Evolutionary conservation across 345 rosid species (phyloP), one percentile per base, ranked within the genome.

Genomic region (Nasturtium officinale): DNA sequence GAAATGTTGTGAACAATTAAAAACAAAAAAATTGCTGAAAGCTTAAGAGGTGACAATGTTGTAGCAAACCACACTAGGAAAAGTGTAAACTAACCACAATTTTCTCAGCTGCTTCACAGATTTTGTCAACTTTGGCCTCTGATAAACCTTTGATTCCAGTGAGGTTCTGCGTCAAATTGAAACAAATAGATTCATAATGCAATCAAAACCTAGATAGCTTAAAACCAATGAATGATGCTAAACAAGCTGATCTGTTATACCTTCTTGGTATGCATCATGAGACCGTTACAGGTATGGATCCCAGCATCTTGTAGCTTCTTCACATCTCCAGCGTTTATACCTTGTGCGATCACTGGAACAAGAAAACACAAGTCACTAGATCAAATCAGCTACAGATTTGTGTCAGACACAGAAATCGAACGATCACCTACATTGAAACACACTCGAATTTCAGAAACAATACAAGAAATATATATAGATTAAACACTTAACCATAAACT

Each of bases 221-320:
- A 37, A 30, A 61, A 11, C 16, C 37, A 50, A 61, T 15, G 52
- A 37, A 23, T 2, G 26, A 80, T 16, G 21, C 17, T 37, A 23
- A 56, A 38, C 15, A 55, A 61, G 43, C 30, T 54, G 21, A 15
- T 26, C 23, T 37, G 37, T 61, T 16, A 42, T 66, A 87, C 95
- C 96, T 94, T 91, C 85, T 87, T 91, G 26, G 98, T 94, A 71
- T 89, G 95, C 98, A 91, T 94, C 97, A 91, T 89, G 81, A 91
- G 87, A 56, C 97, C 96, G 79, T 94, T 94, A 82, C 97, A 94
- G 70, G 98, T 91, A 69, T 87, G 86, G 64, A 94, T 94, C 77
- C 97, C 96, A 42, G 96, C 97, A 80, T 94, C 97, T 65, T 94
- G 96, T 63, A 94, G 89, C 59, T 89, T 94, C 54, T 91, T 91